Conservation (phyloP, 2,329 filamentous ascomycete genomes). For the Botrytis fabae region DNA sequence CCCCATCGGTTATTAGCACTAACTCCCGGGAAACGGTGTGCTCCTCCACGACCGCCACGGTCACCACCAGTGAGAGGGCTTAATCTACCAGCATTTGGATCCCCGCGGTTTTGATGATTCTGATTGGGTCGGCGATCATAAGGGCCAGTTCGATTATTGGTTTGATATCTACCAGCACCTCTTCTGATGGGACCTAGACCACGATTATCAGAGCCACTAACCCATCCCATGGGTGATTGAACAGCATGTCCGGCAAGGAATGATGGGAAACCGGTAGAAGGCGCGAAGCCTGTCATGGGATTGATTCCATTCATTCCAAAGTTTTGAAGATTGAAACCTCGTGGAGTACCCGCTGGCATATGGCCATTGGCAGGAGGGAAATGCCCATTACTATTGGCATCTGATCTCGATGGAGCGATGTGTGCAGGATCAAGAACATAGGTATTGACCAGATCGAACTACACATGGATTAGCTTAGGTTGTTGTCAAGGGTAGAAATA, state of each 20-base stretch:
- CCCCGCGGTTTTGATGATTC: slow-evolving; percentile 50
- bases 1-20: slow-evolving; percentile 63
- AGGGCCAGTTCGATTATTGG: slow-evolving; percentile 64
- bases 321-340: slow-evolving; percentile 84
- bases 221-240: slow-evolving; percentile 49
- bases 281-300: slow-evolving; percentile 59
- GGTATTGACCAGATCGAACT: slow-evolving; percentile 88
- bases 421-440: slow-evolving; percentile 94
- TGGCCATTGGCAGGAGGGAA: slow-evolving; percentile 81
- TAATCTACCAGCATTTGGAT: slow-evolving; percentile 49
- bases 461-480: slow-evolving; percentile 41
- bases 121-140: slow-evolving; percentile 67
- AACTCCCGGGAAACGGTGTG: slow-evolving; percentile 48
- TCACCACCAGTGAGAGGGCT: slow-evolving; percentile 46
- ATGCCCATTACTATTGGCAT: slow-evolving; percentile 93
- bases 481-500: not conserved
- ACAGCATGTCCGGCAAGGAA: slow-evolving; percentile 54
- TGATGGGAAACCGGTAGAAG: slow-evolving; percentile 48
- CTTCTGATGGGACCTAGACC: slow-evolving; percentile 67
- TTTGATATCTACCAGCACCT: slow-evolving; percentile 62
- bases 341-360: slow-evolving; percentile 77
- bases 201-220: slow-evolving; percentile 51
- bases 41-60: slow-evolving; percentile 41
- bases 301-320: slow-evolving; percentile 61
- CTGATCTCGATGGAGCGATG: slow-evolving; percentile 88